Evolutionary conservation across 2,329 filamentous ascomycete species (phyloP), one percentile per base, ranked within the genome.

Genomic region (Curvularia sp.): DNA sequence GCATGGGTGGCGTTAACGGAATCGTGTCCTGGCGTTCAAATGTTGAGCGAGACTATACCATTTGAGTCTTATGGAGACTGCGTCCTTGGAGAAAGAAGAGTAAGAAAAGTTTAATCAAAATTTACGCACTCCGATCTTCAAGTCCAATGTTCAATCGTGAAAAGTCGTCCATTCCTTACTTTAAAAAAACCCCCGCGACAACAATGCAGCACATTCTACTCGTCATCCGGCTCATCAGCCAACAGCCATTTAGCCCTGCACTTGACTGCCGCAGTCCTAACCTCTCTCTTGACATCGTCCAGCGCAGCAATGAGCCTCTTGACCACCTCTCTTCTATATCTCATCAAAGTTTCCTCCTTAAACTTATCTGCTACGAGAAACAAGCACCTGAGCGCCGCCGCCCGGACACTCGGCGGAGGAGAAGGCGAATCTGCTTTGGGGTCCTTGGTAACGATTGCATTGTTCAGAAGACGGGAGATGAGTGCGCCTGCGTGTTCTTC

Each of bases 241-340:
- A 81, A 80, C 52, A 87, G 71, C 87, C 87, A 89, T 54, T 80
- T 83, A n/a, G 79, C 82, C 50, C 86, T 76, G 61, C 86, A 87
- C 76, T 82, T 83, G 25, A 89, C 86, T 13, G 86, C 87, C 57
- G 86, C 85, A 61, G 84, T 83, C 41, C 87, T 80, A 9, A 90
- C 87, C 69, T 82, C 81, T 60, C 87, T 78, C 77, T 86, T 89
- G 30, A 79, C 78, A 74, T 90, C 87, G 77, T 90, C 87, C 62
- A 90, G 69, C 25, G 84, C 82, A 15, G 68, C 72, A 43, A 80
- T 77, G 66, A 90, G 73, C 21, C 81, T 80, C 68, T 83, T 83
- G 47, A 87, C 78, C 8, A 89, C 86, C 48, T 83, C 80, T 48
- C 78, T 78, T 65, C 86, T 82, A 57, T 85, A 84, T 8, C 84